Conservation (phyloP, 2,329 filamentous ascomycete genomes). For the Cytospora piceicola region DNA sequence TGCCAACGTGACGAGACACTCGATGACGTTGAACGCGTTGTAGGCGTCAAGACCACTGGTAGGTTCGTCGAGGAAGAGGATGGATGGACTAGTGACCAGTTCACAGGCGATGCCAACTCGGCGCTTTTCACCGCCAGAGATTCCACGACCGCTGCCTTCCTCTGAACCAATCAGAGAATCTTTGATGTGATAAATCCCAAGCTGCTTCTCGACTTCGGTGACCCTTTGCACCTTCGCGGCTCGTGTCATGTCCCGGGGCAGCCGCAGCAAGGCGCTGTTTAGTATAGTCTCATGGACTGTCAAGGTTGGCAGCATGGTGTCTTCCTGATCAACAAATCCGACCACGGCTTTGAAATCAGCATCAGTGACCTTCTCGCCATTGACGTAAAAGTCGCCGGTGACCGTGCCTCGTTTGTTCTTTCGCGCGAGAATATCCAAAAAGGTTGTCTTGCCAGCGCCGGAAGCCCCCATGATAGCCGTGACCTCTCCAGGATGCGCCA, state of each 20-base stretch:
- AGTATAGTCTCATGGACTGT: slow-evolving; percentile 98
- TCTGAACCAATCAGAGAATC: slow-evolving; percentile 96
- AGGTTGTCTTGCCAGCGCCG: slow-evolving; percentile 95
- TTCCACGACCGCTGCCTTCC: slow-evolving; percentile 90
- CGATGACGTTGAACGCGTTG: slow-evolving; percentile 97
- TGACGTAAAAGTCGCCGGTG: slow-evolving; percentile 84
- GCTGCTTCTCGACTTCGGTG: slow-evolving; percentile 90
- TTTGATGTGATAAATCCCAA: slow-evolving; percentile 91
- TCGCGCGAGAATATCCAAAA: slow-evolving; percentile 90
- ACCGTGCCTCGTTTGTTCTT: slow-evolving; percentile 92
- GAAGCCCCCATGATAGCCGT: slow-evolving; percentile 98
- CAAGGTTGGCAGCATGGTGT: slow-evolving; percentile 92
- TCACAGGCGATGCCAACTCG: slow-evolving; percentile 97
- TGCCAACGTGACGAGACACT: slow-evolving; percentile 90
- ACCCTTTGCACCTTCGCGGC: slow-evolving; percentile 89
- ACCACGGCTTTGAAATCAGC: slow-evolving; percentile 87
- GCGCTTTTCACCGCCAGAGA: slow-evolving; percentile 95
- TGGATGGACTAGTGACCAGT: slow-evolving; percentile 94
- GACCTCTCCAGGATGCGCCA: slow-evolving; percentile 92
- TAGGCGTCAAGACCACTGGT: slow-evolving; percentile 95
- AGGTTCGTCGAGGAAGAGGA: slow-evolving; percentile 95
- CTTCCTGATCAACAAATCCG: slow-evolving; percentile 97
- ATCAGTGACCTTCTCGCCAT: slow-evolving; percentile 87
- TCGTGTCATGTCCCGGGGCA: slow-evolving; percentile 90
- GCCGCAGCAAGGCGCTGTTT: slow-evolving; percentile 85